Evolutionary conservation across 345 rosid genomes (phyloP).

Genomic region (Geranium brycei): DNA sequence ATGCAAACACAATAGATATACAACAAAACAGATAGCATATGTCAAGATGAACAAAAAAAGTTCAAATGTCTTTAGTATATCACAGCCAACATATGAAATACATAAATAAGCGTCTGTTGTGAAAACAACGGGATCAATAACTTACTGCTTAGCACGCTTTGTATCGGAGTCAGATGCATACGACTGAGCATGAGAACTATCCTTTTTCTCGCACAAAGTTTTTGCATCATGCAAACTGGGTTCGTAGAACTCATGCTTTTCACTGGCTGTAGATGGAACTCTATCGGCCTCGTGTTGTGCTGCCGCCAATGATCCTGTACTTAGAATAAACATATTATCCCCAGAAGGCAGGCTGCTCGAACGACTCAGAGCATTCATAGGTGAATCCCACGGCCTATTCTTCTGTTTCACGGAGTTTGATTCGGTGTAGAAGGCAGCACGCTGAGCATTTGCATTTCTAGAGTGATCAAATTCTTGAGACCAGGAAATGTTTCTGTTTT

Average conservation of each 20-base stretch:
- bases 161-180: slow-evolving; percentile 49
- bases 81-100: no score
- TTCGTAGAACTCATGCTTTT: slow-evolving; percentile 49
- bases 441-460: slow-evolving; percentile 43
- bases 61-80: no score
- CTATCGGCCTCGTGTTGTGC: slow-evolving; percentile 39
- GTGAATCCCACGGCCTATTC: slow-evolving; percentile 38
- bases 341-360: slow-evolving; percentile 37
- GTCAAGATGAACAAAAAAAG: no score
- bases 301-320: slow-evolving; percentile 34
- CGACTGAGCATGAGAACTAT: slow-evolving; percentile 28
- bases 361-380: slow-evolving; percentile 26
- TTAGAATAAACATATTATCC: slow-evolving; percentile 36
- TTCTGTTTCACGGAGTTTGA: slow-evolving; percentile 35
- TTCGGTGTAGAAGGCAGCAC: slow-evolving; percentile 34
- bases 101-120: no score
- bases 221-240: slow-evolving; percentile 37
- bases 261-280: slow-evolving; percentile 26
- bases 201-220: slow-evolving; percentile 45
- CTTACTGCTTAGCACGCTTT: slow-evolving; percentile 89
- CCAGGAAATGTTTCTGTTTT: slow-evolving; percentile 41
- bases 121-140: slow-evolving; percentile 11
- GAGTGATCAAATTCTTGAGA: slow-evolving; percentile 52
- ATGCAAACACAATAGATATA: no score
- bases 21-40: no score